These are phyloP conservation scores for Haplographium delicatum DNA, from an alignment of 495 filamentous ascomycete species.

Conservation along the genomic window DNA sequence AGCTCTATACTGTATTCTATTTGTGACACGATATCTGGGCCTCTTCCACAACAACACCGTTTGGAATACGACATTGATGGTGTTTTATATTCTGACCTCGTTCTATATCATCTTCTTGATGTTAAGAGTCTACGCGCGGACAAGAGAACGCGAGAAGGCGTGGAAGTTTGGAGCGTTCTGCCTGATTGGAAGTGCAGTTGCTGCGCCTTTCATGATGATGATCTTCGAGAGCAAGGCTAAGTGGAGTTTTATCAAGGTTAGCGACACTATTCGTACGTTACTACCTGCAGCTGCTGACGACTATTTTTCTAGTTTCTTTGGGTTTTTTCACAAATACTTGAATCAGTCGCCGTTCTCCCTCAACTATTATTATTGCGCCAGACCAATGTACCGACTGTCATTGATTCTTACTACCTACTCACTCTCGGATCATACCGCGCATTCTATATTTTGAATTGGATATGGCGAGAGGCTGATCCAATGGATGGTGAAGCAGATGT, in stretches of 20 bases:
- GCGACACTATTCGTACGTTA: neutral
- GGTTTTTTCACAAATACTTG: slow-evolving; percentile 84
- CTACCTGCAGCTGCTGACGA: no score
- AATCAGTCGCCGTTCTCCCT: slow-evolving; percentile 84
- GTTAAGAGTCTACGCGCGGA: slow-evolving; percentile 80
- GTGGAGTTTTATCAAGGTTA: slow-evolving; percentile 41
- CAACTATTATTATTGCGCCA: slow-evolving; percentile 89
- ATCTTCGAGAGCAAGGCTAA: slow-evolving; percentile 45
- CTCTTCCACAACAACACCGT: slow-evolving; percentile 46
- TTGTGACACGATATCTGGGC: slow-evolving; percentile 82
- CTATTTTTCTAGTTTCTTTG: slow-evolving; percentile 77
- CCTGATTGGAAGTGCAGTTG: slow-evolving; percentile 50
- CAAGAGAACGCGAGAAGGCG: slow-evolving; percentile 80
- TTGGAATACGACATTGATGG: slow-evolving; percentile 74
- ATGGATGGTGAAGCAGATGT: slow-evolving; percentile 57
- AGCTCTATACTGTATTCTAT: slow-evolving; percentile 79
- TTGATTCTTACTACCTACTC: slow-evolving; percentile 90
- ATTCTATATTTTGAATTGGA: slow-evolving; percentile 92
- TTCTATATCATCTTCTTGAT: slow-evolving; percentile 85
- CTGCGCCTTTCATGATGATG: slow-evolving; percentile 60
- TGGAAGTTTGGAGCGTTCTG: slow-evolving; percentile 77
- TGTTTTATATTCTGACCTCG: slow-evolving; percentile 81
- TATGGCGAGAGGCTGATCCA: slow-evolving; percentile 55
- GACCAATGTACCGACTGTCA: slow-evolving; percentile 91
- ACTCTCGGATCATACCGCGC: slow-evolving; percentile 84